Evolutionary conservation across 371 early-diverging fungal species (phyloP).

Genomic region (Haplosporangium sp.): DNA sequence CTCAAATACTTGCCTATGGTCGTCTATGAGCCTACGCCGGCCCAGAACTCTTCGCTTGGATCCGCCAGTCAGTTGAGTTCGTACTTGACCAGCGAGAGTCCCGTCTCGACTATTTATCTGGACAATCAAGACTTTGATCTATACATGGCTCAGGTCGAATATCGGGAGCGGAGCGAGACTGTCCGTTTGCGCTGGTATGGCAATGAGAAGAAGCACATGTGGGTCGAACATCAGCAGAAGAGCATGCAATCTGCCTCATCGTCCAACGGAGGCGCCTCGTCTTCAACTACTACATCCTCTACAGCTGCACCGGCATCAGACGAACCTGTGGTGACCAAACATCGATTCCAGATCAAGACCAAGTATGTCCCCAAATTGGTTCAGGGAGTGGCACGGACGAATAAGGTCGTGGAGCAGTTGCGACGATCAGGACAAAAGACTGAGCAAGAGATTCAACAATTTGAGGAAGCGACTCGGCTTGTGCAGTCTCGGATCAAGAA

Average conservation of each 20-base stretch:
- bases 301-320: slow-evolving; percentile 3
- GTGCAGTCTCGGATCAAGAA: slow-evolving; percentile 78
- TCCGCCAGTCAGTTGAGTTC: slow-evolving; percentile 65
- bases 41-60: slow-evolving; percentile 80
- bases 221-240: slow-evolving; percentile 47
- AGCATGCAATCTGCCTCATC: slow-evolving; percentile 4
- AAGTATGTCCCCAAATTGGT: slow-evolving; percentile 59
- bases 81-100: slow-evolving; percentile 54
- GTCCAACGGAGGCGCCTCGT: neutral
- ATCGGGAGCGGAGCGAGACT: slow-evolving; percentile 90
- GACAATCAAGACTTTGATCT: slow-evolving; percentile 92
- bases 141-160: slow-evolving; percentile 88
- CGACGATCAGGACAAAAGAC: slow-evolving; percentile 76
- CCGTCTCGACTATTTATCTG: slow-evolving; percentile 94
- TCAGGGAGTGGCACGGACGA: slow-evolving; percentile 87
- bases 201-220: slow-evolving; percentile 58
- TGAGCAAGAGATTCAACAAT: slow-evolving; percentile 74
- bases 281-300: slow-evolving; percentile 25
- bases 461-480: slow-evolving; percentile 76
- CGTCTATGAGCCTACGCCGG: slow-evolving; percentile 80
- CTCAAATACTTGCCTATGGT: slow-evolving; percentile 94
- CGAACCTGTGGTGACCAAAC: slow-evolving; percentile 54
- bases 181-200: slow-evolving; percentile 95
- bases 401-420: slow-evolving; percentile 84
- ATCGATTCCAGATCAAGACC: slow-evolving; percentile 65